A percentile compares a stretch with the other conserved stretches of the same genome.
These are phyloP conservation scores for Paspalum vaginatum DNA, from an alignment of 176 grass and related monocot species.

Conservation along the genomic window DNA sequence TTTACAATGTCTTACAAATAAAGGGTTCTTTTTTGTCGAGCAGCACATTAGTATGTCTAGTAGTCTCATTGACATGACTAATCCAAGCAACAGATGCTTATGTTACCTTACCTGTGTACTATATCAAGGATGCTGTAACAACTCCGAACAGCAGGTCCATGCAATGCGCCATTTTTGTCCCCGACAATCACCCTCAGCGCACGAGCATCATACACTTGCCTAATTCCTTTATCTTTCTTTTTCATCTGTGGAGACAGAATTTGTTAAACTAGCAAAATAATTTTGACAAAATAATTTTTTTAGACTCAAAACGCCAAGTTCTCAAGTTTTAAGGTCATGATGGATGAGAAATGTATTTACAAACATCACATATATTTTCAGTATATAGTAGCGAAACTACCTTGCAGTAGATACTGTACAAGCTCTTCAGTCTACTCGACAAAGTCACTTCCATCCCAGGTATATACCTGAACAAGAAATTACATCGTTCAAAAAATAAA, in stretches of 20 bases:
- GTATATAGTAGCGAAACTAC: conserved; percentile 53
- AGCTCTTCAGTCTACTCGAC: conserved; percentile 92
- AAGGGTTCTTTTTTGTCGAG: conserved; percentile 20
- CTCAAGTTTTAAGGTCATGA: conserved; percentile 27
- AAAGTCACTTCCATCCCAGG: conserved; percentile 98
- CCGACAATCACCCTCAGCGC: conserved; percentile 94
- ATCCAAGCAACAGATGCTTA: conserved; percentile 19
- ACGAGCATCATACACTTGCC: conserved; percentile 91
- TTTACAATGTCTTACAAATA: neutral
- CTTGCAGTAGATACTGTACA: conserved; percentile 96
- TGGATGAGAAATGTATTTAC: conserved; percentile 3
- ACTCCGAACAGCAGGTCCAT: conserved; percentile 91
- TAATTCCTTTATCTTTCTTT: conserved; percentile 85
- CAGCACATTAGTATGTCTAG: conserved; percentile 9
- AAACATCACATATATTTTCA: conserved; percentile 22
- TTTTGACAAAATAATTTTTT: neutral
- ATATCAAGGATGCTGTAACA: conserved; percentile 93
- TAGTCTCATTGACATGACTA: conserved; percentile 14
- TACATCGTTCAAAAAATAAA: conserved; percentile 26
- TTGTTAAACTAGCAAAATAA: neutral
- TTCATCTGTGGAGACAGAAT: conserved; percentile 71
- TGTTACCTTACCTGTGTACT: conserved; percentile 82
- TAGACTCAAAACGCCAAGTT: conserved; percentile 1
- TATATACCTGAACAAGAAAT: conserved; percentile 81
- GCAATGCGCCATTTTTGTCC: conserved; percentile 87